A percentile compares a stretch with the other conserved stretches of the same genome.
Evolutionary conservation across 495 filamentous ascomycete genomes (phyloP).

Genomic region (Podospora pseudoanserina): DNA sequence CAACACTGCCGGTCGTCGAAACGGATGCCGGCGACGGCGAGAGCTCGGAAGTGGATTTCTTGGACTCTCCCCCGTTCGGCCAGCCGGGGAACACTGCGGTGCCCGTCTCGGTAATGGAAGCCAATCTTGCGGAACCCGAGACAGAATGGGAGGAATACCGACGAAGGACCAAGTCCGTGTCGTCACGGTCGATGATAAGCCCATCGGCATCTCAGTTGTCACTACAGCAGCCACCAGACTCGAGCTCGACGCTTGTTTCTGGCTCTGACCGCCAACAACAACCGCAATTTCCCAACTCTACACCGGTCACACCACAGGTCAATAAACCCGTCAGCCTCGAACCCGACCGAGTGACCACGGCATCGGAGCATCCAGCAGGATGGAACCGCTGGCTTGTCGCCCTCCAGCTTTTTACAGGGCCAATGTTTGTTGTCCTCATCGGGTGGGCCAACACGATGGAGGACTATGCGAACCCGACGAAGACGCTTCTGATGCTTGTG

Average conservation of each 20-base stretch:
- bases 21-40: conserved; percentile 48
- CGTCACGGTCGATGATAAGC: conserved; percentile 18
- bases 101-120: conserved; percentile 31
- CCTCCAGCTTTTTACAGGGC: conserved; percentile 82
- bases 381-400: conserved; percentile 92
- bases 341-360: conserved; percentile 24
- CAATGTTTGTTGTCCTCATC: conserved; percentile 74
- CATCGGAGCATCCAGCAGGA: conserved; percentile 42
- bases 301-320: conserved; percentile 3
- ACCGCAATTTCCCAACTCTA: background rate
- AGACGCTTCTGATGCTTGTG: conserved; percentile 54
- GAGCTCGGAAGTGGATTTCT: conserved; percentile 35
- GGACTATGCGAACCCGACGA: conserved; percentile 39
- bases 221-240: background rate
- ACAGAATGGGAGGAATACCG: conserved; percentile 54
- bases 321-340: conserved; percentile 26
- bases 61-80: conserved; percentile 23
- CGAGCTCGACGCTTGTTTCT: background rate
- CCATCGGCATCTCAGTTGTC: conserved; percentile 17
- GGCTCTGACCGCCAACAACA: background rate
- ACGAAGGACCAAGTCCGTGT: conserved; percentile 38
- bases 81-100: conserved; percentile 28
- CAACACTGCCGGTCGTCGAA: conserved; percentile 91
- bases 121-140: conserved; percentile 31
- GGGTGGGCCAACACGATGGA: conserved; percentile 67